Evolutionary conservation across 2,329 filamentous ascomycete species (phyloP), one percentile per base, ranked within the genome.

Genomic region (Cladobotryum protrusum): DNA sequence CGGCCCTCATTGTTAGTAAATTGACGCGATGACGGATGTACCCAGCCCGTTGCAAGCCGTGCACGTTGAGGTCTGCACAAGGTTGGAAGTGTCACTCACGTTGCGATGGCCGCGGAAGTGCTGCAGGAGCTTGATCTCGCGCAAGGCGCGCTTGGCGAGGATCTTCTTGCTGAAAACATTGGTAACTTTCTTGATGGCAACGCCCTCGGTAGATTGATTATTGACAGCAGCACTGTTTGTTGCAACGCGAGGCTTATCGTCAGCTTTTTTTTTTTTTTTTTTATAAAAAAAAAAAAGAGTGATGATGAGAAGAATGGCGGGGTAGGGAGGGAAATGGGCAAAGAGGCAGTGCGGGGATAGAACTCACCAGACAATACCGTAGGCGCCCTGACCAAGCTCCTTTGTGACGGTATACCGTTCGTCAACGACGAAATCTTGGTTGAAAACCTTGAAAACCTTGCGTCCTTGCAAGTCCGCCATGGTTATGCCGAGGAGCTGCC

Each of bases 111-210:
- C 88, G 63, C 93, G 82, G 75, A 99, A 99, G 72, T 99, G 93
- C 75, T 97, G 92, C 57, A 99, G 79, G 60, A 99, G 81, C 81
- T 97, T 99, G 74, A 99, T 97, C 75, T 99, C 93, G 70, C 93
- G 85, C 77, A 99, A 73, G 45, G 93, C 93, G 65, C 93, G 88
- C 83, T 99, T 99, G 63, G 93, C 93, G 59, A 99, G 80, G 61
- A 99, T 99, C 83, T 97, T 97, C 77, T 99, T 99, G 81, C 90
- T 96, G 73, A 99, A 99, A 63, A 99, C 92, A 87, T 99, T 99
- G 76, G 93, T 99, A 68, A 99, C 89, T 74, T 99, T 99, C 75
- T 99, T 99, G 78, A 99, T 93, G 63, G 93, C 93, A 56, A 99
- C 91, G 37, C 92, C 91, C 68, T 99, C 93, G 63, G 83, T 86